Conservation (phyloP, 305 asterid genomes). For the Fraxinus albicans region DNA sequence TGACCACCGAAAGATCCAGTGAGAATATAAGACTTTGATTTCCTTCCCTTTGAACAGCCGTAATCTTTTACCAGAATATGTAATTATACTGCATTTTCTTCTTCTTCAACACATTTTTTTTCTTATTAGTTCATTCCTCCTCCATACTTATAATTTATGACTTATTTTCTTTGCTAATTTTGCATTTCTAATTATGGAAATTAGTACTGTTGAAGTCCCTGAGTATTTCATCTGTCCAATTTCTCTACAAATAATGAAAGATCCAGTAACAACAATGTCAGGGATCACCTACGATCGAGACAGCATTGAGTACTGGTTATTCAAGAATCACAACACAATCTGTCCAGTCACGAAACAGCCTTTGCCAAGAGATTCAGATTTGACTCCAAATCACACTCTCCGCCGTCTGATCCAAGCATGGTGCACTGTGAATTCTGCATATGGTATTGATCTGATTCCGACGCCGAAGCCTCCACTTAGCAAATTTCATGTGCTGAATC, state of each 20-base stretch:
- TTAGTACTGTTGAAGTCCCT: slow-evolving; percentile 33
- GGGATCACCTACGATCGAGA: slow-evolving; percentile 66
- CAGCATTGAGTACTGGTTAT: slow-evolving; percentile 52
- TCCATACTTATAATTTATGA: background rate
- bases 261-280: slow-evolving; percentile 49
- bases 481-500: slow-evolving; percentile 20
- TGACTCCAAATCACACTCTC: slow-evolving; percentile 60
- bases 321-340: slow-evolving; percentile 20
- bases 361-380: slow-evolving; percentile 26
- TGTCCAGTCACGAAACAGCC: slow-evolving; percentile 66
- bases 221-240: slow-evolving; percentile 57
- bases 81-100: slow-evolving; percentile 27
- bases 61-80: slow-evolving; percentile 17
- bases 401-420: slow-evolving; percentile 53
- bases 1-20: background rate
- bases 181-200: slow-evolving; percentile 26
- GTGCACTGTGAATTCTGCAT: slow-evolving; percentile 30
- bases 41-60: slow-evolving; percentile 11
- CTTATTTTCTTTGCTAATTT: background rate
- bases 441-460: slow-evolving; percentile 21
- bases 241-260: slow-evolving; percentile 61
- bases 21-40: background rate
- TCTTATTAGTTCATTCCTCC: background rate
- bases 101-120: background rate
- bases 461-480: slow-evolving; percentile 31